Percentiles rank a stretch among this genome's conserved stretches.
These are phyloP conservation scores for Micromonas commoda DNA, from an alignment of 139 green algal genomes.

Conservation along the genomic window DNA sequence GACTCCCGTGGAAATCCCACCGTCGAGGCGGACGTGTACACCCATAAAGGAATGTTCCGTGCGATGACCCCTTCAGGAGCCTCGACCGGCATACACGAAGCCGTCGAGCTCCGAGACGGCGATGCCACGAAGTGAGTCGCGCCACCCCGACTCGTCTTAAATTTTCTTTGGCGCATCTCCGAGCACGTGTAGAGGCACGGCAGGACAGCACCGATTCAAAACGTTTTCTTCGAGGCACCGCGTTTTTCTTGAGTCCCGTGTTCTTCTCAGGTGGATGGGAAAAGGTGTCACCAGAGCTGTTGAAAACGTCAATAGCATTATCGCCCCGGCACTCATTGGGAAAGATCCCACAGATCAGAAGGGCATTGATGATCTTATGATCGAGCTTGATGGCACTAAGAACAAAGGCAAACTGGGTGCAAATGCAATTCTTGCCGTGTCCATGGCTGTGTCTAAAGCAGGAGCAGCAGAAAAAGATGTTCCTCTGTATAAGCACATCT, in stretches of 20 bases:
- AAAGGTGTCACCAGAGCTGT: conserved; percentile 94
- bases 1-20: conserved; percentile 97
- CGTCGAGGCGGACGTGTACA: conserved; percentile 84
- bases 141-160: neutral
- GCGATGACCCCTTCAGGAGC: conserved; percentile 86
- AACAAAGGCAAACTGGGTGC: conserved; percentile 98
- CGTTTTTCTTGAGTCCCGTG: too few relatives aligned
- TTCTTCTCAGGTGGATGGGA: conserved; percentile 68
- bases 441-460: conserved; percentile 84
- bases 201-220: too few relatives aligned
- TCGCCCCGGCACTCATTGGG: conserved; percentile 82
- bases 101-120: conserved; percentile 91
- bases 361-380: conserved; percentile 87
- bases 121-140: conserved; percentile 52
- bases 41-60: conserved; percentile 81
- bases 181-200: too few relatives aligned
- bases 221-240: too few relatives aligned
- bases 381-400: conserved; percentile 86
- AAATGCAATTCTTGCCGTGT: conserved; percentile 98
- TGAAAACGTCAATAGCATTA: conserved; percentile 89
- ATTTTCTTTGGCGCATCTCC: too few relatives aligned
- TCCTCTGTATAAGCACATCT: conserved; percentile 82
- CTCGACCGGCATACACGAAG: conserved; percentile 94
- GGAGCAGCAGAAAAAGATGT: conserved; percentile 89
- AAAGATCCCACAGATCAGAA: conserved; percentile 86